Base-by-base conservation (phyloP, 495 filamentous ascomycete species). In the Arthonia radiata region DNA sequence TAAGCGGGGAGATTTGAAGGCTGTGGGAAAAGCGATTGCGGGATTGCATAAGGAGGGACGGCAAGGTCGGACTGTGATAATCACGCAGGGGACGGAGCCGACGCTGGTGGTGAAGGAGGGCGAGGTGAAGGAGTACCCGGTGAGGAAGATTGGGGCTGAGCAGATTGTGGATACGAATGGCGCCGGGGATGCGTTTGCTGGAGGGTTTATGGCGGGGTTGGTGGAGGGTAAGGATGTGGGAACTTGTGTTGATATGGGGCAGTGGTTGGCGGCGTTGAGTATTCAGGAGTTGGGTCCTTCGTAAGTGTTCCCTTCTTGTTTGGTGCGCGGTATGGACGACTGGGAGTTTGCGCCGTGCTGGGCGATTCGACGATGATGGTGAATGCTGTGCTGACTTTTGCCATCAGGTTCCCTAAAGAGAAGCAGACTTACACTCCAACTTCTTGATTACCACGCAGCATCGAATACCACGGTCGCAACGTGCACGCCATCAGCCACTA, bases 111-210 rank as follows among this genome's bases (percentile, higher is more conserved):
- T 71, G 28, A 48, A 72, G 26, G 61, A 74, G 45, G 61, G 69
- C 18, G 59, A 63, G 34, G 58, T 79, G 30, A 66, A 71, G 54
- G 59, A 74, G 49, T 78, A 64, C 58, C 58, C 59, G n/a, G 78
- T 99, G 17, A 77, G 71, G 42, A 54, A 59, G 32, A 71, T 94
- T 43, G 51, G 58, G 30, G 54, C 64, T 46, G 57, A 64, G 16
- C 53, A 73, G 50, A 92, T 97, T 46, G 67, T 66, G 43, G 86
- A 99, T 53, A 94, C 86, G 40, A 99, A 80, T 45, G 86, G 86
- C 43, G 86, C 86, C 32, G 86, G 81, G 49, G 86, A 97, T 49
- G 86, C 89, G 18, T 97, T 94, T 41, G 82, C 82, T 28, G 86
- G 82, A 44, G 86, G 86, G 33, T 82, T 97, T 53, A 53, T 68